A percentile compares a stretch with the other conserved stretches of the same genome.
phyloP scores from a whole-genome alignment of 1,284 basidiomycete species.

The Papiliotrema nemorosa region DNA sequence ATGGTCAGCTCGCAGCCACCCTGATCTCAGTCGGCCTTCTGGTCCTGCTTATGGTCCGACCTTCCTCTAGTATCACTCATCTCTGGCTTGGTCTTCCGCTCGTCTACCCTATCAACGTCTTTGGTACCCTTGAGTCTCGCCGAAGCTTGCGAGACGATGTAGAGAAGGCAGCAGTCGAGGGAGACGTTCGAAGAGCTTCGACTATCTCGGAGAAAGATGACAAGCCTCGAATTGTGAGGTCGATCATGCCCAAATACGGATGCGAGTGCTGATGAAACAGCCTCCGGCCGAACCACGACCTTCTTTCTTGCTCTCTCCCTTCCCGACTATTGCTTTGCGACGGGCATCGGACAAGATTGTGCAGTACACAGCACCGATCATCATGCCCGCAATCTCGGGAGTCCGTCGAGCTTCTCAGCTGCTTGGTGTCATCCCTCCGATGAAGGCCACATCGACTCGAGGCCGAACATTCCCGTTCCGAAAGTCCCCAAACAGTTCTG shows the following conservation, averaged over 20 bases:
- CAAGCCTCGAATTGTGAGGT: conserved; percentile 2
- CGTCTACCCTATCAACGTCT: conserved; percentile 6
- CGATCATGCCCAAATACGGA: neutral
- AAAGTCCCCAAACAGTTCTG: neutral
- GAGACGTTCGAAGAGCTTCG: neutral
- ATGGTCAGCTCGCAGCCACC: neutral
- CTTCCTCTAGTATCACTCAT: neutral
- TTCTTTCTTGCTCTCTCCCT: conserved; percentile 2
- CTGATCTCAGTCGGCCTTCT: neutral
- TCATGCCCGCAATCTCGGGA: conserved; percentile 2
- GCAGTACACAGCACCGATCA: neutral
- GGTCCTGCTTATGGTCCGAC: neutral
- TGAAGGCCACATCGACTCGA: neutral
- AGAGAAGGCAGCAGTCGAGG: neutral
- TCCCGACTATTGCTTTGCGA: conserved; percentile 5
- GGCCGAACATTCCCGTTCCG: conserved; percentile 2
- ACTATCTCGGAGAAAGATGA: neutral
- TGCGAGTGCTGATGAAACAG: neutral
- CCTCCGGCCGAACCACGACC: conserved; percentile 4
- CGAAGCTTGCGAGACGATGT: neutral
- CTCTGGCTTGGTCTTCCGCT: conserved; percentile 7
- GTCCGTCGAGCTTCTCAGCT: conserved; percentile 4
- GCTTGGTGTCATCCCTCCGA: conserved; percentile 5
- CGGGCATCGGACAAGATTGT: conserved; percentile 1
- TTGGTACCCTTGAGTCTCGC: neutral